Base-by-base conservation (phyloP, 192 early-diverging fungal genomes). In the Chytriomyces sp. region DNA sequence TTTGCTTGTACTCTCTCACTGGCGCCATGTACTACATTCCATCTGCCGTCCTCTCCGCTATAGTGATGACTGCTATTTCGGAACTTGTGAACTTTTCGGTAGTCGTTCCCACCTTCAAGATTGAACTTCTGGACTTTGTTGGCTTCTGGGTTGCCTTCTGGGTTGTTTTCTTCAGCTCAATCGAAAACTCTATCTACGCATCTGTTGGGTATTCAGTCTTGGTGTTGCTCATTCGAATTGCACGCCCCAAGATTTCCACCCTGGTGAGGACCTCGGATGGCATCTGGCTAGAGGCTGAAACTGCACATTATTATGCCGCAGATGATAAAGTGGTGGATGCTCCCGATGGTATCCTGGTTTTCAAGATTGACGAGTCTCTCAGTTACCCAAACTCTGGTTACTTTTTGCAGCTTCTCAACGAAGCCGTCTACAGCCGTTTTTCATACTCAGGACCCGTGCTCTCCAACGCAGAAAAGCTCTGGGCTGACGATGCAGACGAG, bases 11-110 rank as follows among this genome's bases (percentile, higher is more conserved):
- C 77, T 80, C 86, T 33, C 84, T 96, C 62, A 93, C 94, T 39
- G 89, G 89, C 19, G 89, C 88, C 5, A 93, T 98, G 77, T 92
- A 88, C 79, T 96, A 89, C 75, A 94, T 98, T 39, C 92, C 96
- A 1, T 84, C 81, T 53, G 89, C 94, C 22, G 79, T 84, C 2
- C 80, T 98, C 3, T 86, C 91, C 3, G 94, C 93, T 0, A 86
- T 98, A 39, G 93, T 96, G 71, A 90, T 94, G 70, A 87, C 86
- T 60, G 91, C 93, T n/a, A 92, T 98, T 31, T 80, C 89, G 30
- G 91, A 92, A 54, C 80, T 98, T 56, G 81, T 98, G 44, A 77
- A 81, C 2, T 82, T 86, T 22, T 90, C 89, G 3, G 59, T 73
- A 0, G 79, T 86, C n/a, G 74, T 90, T 64, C 81, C 75, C 44